Evolutionary conservation across 495 filamentous ascomycete genomes (phyloP).

Genomic region (Collariella sp.): DNA sequence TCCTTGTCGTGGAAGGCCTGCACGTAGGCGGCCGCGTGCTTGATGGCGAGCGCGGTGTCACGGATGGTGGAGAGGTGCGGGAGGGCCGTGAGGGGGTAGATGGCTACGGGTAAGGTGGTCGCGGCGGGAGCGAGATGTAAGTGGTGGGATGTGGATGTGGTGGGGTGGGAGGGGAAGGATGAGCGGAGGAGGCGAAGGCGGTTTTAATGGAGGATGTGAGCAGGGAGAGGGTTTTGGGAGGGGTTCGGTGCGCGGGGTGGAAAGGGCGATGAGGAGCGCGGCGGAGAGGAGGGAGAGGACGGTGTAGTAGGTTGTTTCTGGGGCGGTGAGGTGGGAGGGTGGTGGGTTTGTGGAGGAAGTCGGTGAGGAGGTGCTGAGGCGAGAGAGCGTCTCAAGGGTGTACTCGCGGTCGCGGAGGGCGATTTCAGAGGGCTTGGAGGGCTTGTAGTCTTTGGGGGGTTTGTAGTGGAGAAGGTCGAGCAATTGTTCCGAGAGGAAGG

Average conservation of each 20-base stretch:
- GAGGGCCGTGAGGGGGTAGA: slow-evolving; percentile 13
- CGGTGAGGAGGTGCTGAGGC: slow-evolving; percentile 28
- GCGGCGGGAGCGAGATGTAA: neutral
- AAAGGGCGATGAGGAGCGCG: slow-evolving; percentile 16
- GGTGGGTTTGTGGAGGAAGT: slow-evolving; percentile 19
- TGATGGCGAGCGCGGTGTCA: slow-evolving; percentile 31
- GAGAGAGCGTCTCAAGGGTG: slow-evolving; percentile 19
- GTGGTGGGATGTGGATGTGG: slow-evolving; percentile 5
- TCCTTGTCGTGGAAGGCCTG: slow-evolving; percentile 28
- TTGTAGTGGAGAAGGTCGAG: slow-evolving; percentile 35
- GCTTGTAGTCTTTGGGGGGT: slow-evolving; percentile 37
- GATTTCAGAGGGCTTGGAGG: slow-evolving; percentile 25
- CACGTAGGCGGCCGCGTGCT: slow-evolving; percentile 28
- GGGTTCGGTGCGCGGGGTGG: slow-evolving; percentile 18
- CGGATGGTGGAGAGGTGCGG: slow-evolving; percentile 28
- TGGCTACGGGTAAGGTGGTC: neutral
- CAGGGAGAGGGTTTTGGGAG: slow-evolving; percentile 9
- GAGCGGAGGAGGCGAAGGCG: slow-evolving; percentile 18
- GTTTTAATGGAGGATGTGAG: slow-evolving; percentile 12
- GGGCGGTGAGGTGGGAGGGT: slow-evolving; percentile 17
- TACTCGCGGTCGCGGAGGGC: slow-evolving; percentile 32
- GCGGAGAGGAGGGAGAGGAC: slow-evolving; percentile 21
- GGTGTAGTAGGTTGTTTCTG: slow-evolving; percentile 23
- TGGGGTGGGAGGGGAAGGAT: slow-evolving; percentile 5
- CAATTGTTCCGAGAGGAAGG: slow-evolving; percentile 36